Evolutionary conservation across 2,329 filamentous ascomycete species (phyloP), one percentile per base, ranked within the genome.

Genomic region (Aspergillus arachidicola): DNA sequence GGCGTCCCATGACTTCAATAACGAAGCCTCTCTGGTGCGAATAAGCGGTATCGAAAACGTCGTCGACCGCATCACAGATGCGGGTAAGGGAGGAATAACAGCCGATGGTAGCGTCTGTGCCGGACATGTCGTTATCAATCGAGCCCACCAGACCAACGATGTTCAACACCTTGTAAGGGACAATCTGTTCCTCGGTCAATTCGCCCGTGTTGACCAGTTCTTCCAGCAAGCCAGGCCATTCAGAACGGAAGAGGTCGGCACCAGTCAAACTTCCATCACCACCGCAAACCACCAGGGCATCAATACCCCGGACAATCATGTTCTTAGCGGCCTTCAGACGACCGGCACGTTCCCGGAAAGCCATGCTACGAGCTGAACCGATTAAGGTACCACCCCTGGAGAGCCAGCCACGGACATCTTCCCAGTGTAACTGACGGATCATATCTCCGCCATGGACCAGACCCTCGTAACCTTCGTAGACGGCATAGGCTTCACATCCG

Each of bases 111-210:
- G 94, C 94, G 79, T 99, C 94, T 19, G 94, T 98, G 68, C 92
- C 92, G 56, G 93, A 95, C 79, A 99, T 90, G 75, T 99, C 94
- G 75, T 98, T 99, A 84, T 99, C 94, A 75, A 98, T 99, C 61
- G 93, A 97, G 61, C 94, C 94, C 30, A 99, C 94, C 58, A 98
- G 84, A 57, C 94, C 94, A 59, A 97, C 94, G 68, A 99, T 97
- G 80, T 98, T 98, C 73, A 99, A 87, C 72, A 95, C 89, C 73
- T 86, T 85, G 84, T 92, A 96, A 3, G 91, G 90, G 48, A 87
- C 83, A 63, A 92, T 81, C 75, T 97, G 89, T 61, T 89, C 86
- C 50, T 82, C 73, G 6, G 87, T 89, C 70, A 97, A 84, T 73
- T 94, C 85, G 59, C 88, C 88, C 3, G 81, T 91, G 55, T 86